Evolutionary conservation across 1,284 basidiomycete genomes (phyloP), one percentile per base, ranked within the genome.

Genomic region (Sanghuangporus weigelae): DNA sequence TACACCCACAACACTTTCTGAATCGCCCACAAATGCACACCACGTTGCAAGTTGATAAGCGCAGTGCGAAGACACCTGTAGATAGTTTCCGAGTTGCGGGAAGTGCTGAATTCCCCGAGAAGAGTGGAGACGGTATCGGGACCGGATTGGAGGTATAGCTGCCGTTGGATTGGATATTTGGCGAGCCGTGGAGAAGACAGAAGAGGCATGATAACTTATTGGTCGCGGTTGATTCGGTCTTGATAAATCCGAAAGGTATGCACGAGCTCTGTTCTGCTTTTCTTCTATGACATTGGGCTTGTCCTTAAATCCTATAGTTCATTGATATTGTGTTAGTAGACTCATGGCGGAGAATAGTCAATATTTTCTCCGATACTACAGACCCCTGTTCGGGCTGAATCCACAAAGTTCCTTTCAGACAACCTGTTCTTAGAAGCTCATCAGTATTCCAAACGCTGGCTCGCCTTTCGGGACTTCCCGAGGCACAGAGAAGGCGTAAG

Each of bases 141-240:
- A 50, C 78, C 93, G 7, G 92, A 93, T 72, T 96, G 93, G 93
- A 83, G 72, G 31, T 78, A 78, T 12, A 88, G 89, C 93, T 0
- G 93, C 96, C 75, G 89, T 90, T 60, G 92, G 92, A 0, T 79
- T 93, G 31, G 90, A 90, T 65, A 79, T 95, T 1, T 95, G 92
- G 92, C 84, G 83, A 57, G 82, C 84, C 3, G 71, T 73, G 57
- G 74, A 70, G 40, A 54, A 50, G 14, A 44, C 31, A 7, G 21
- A 36, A 44, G 23, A 40, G 36, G 12, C 60, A 4, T n/a, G 12
- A 23, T 19, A 44, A 19, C n/a, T 12, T 44, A 5, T 44, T 12
- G n/a, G n/a, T 12, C 42, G 2, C n/a, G 2, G 42, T n/a, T n/a
- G n/a, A n/a, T n/a, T 4, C n/a, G 11, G 21, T 16, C 14, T 26